Percentiles rank a stretch among this genome's conserved stretches.
phyloP scores from a whole-genome alignment of 306 rosid genomes.

The Quercus cerris region DNA sequence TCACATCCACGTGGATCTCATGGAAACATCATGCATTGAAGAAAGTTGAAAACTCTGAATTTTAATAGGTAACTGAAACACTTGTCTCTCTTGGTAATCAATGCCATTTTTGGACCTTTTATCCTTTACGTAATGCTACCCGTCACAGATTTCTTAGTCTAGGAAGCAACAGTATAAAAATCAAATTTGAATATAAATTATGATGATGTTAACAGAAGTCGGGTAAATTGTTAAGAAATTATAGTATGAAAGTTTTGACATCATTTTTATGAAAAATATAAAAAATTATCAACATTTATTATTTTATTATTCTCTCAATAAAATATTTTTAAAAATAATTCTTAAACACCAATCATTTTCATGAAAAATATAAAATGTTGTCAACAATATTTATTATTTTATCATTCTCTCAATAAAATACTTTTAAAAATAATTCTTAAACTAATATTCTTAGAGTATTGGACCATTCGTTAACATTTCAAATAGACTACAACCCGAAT shows the following conservation, averaged over 20 bases:
- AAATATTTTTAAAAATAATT: too few species aligned
- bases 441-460: too few species aligned
- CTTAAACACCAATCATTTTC: rapidly evolving
- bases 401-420: too few species aligned
- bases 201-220: rapidly evolving
- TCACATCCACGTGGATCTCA: too few species aligned
- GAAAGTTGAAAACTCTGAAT: too few species aligned
- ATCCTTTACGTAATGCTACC: not conserved
- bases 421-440: too few species aligned
- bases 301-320: too few species aligned
- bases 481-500: not conserved
- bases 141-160: not conserved
- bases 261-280: rapidly evolving
- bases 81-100: too few species aligned
- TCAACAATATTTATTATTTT: too few species aligned
- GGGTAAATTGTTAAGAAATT: too few species aligned
- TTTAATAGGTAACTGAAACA: too few species aligned
- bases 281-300: rapidly evolving
- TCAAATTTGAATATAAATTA: not conserved
- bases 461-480: rapidly evolving
- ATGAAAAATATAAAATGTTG: rapidly evolving
- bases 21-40: too few species aligned
- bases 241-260: rapidly evolving
- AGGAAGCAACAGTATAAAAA: not conserved
- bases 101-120: not conserved